Percentiles rank a stretch among this genome's conserved stretches.
Conservation (phyloP, 2,329 filamentous ascomycete genomes). For the Paracamarosporium sp. region DNA sequence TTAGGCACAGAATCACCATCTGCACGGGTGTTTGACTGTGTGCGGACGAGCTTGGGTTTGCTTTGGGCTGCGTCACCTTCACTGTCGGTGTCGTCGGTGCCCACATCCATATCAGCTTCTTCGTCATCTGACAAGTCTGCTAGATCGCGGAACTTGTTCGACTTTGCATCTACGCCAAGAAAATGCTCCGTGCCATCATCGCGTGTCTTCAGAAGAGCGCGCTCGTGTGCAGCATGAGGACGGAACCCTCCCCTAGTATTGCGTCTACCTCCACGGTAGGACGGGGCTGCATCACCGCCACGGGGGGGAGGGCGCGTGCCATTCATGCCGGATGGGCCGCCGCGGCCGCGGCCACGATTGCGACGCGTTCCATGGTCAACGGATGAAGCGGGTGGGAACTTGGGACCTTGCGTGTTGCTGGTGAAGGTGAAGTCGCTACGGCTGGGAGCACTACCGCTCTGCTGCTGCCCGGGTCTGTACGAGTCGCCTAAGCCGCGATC, state of each 20-base stretch:
- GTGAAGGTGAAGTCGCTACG: conserved; percentile 44
- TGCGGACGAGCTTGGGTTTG: conserved; percentile 32
- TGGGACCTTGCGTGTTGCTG: conserved; percentile 32
- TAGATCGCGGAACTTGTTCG: conserved; percentile 48
- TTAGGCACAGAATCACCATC: conserved; percentile 63
- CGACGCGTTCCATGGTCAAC: conserved; percentile 22
- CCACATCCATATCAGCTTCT: conserved; percentile 42
- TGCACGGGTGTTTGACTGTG: conserved; percentile 21
- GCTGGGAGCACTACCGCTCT: conserved; percentile 17
- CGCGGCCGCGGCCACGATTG: conserved; percentile 15
- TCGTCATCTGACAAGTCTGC: conserved; percentile 50
- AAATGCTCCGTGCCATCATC: conserved; percentile 54
- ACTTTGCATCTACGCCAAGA: conserved; percentile 50
- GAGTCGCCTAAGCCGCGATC: conserved; percentile 30
- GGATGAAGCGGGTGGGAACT: conserved; percentile 37
- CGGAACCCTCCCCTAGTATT: conserved; percentile 27
- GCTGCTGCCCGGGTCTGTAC: conserved; percentile 26
- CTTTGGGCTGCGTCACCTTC: conserved; percentile 24
- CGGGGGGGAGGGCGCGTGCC: conserved; percentile 16
- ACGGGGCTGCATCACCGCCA: conserved; percentile 10
- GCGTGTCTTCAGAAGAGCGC: conserved; percentile 51
- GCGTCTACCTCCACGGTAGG: conserved; percentile 22
- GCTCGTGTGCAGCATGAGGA: conserved; percentile 49
- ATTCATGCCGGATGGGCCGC: conserved; percentile 19
- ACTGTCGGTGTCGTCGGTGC: conserved; percentile 31